phyloP scores from a whole-genome alignment of 257 asterid genomes.

The Jacaranda copaia region DNA sequence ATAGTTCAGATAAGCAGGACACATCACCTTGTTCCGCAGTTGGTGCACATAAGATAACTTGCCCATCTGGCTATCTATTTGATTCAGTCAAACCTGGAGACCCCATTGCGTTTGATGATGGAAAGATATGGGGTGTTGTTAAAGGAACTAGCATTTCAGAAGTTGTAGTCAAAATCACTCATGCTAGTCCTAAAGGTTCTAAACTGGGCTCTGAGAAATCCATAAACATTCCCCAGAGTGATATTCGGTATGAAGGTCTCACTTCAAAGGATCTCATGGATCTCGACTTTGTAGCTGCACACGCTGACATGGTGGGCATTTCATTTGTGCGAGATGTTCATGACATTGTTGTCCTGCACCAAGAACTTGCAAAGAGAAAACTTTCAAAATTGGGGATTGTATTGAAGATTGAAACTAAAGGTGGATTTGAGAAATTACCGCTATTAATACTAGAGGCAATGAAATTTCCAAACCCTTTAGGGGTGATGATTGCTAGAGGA shows the following conservation, averaged over 20 bases:
- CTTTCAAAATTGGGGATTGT: conserved; percentile 57
- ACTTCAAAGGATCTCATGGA: conserved; percentile 77
- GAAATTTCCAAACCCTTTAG: conserved; percentile 66
- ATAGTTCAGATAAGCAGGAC: conserved; percentile 51
- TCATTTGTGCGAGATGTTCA: conserved; percentile 67
- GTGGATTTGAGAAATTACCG: conserved; percentile 70
- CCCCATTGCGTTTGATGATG: conserved; percentile 77
- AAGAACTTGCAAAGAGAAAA: conserved; percentile 65
- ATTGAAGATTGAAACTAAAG: conserved; percentile 74
- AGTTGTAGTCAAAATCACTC: conserved; percentile 70
- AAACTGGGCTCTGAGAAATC: conserved; percentile 81
- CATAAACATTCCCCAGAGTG: conserved; percentile 73
- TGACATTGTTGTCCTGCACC: conserved; percentile 60
- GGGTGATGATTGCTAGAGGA: conserved; percentile 84
- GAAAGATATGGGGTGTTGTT: conserved; percentile 74
- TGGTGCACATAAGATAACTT: conserved; percentile 59
- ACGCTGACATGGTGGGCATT: conserved; percentile 78
- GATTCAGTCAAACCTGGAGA: conserved; percentile 84
- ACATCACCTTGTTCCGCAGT: conserved; percentile 43
- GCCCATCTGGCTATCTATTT: conserved; percentile 73
- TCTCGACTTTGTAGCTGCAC: conserved; percentile 71
- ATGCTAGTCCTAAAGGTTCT: conserved; percentile 68
- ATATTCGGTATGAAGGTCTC: conserved; percentile 73
- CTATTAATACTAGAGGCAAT: conserved; percentile 68
- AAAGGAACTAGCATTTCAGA: conserved; percentile 72